phyloP scores from a whole-genome alignment of 805 yeast species.

The Scheffersomyces stipitis region DNA sequence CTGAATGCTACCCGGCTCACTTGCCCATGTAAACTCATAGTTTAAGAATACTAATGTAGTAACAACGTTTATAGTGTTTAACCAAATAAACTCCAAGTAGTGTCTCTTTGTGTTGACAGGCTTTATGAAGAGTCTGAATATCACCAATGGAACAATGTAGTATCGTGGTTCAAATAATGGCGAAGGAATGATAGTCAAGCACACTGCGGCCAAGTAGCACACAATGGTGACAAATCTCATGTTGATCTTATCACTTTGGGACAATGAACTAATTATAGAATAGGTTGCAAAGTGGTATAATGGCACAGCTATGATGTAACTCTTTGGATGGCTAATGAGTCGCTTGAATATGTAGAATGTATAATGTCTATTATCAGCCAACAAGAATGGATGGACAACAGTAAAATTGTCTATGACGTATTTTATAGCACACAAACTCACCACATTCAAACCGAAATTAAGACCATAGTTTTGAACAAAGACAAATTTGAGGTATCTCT shows the following conservation, averaged over 20 bases:
- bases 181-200: constrained; percentile 74
- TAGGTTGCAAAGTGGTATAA: constrained; percentile 64
- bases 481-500: constrained; percentile 35
- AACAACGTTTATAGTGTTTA: constrained; percentile 50
- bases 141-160: constrained; percentile 74
- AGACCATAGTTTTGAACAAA: constrained; percentile 20
- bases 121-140: constrained; percentile 64
- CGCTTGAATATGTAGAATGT: constrained; percentile 82
- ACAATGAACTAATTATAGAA: constrained; percentile 21
- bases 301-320: constrained; percentile 56
- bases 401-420: constrained; percentile 59
- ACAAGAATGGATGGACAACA: constrained; percentile 80
- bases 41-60: constrained; percentile 57
- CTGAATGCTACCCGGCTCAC: constrained; percentile 57
- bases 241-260: constrained; percentile 26
- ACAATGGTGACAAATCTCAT: constrained; percentile 53
- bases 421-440: constrained; percentile 32
- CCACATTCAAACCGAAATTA: constrained; percentile 15
- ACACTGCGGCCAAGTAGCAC: constrained; percentile 44
- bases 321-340: constrained; percentile 51
- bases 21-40: constrained; percentile 67
- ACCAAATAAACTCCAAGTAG: constrained; percentile 61
- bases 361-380: constrained; percentile 94
- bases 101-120: constrained; percentile 44
- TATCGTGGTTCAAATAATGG: constrained; percentile 95